Base-by-base conservation (phyloP, 352 stramenopile genomes). In the Globisporangium cederbergense region DNA sequence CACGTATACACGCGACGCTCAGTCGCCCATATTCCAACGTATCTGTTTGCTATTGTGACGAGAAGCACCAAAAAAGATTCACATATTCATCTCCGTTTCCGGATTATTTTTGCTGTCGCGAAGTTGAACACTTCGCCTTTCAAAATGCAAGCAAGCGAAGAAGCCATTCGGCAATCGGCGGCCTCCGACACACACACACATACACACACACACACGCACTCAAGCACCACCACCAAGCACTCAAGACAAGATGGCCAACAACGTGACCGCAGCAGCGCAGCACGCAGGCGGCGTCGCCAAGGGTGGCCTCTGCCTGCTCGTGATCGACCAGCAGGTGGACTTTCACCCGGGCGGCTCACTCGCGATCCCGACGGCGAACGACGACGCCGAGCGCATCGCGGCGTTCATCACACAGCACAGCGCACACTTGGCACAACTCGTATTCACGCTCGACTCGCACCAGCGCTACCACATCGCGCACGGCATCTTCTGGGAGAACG, bases 361-460 rank as follows among this genome's bases (percentile, higher is more conserved):
- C 7, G 95, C 91, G n/a, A 97, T 99, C 75, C 83, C 92, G n/a
- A 93, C 81, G 20, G 95, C 96, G 6, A 79, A 92, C 55, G 78
- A 90, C 8, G 96, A 99, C 75, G 91, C 96, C 6, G 66, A 74
- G 46, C 84, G 93, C 28, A 98, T 98, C 49, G 79, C 93, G 6
- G 63, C 56, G 18, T 89, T 99, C 58, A 98, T 99, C 69, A 45
- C 36, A 11, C 52, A 81, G 56, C 71, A 98, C 70, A 20, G 56
- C 9, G 32, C 47, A 1, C 36, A 84, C 47, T 86, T 97, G 54
- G 62, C 74, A 51, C 89, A 98, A 63, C 76, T 99, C 34, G 84
- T 98, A 22, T 83, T 98, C n/a, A 99, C 97, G 25, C 76, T 99
- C 57, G 96, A 99, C 73, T 97, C 91, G 49, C 97, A 99, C 78